Conservation (phyloP, 2,329 filamentous ascomycete species). For the Colletotrichum chrysophilum region DNA sequence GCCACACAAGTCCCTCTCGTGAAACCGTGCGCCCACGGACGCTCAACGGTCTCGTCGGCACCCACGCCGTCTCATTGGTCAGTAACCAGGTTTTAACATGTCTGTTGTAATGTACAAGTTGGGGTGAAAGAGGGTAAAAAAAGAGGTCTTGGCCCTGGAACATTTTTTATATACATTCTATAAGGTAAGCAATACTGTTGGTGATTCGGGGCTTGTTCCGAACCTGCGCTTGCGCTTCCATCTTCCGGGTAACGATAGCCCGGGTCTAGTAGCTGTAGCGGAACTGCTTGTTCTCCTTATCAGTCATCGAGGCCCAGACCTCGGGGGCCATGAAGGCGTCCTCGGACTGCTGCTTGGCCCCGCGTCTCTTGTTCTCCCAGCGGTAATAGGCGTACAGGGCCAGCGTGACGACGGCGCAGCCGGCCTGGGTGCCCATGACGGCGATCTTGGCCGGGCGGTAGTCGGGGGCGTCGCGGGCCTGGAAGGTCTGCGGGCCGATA, state of each 20-base stretch:
- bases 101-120: neutral
- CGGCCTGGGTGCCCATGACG: constrained; percentile 56
- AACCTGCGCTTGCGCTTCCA: neutral
- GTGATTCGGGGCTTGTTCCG: neutral
- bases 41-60: neutral
- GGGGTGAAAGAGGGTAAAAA: neutral
- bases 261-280: constrained; percentile 51
- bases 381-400: constrained; percentile 54
- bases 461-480: constrained; percentile 53
- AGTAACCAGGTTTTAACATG: neutral
- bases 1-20: neutral
- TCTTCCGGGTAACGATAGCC: neutral
- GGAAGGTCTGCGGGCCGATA: constrained; percentile 63
- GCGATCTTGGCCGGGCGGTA: constrained; percentile 60
- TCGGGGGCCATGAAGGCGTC: constrained; percentile 45
- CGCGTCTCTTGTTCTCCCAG: constrained; percentile 49
- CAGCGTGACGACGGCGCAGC: constrained; percentile 45
- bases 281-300: constrained; percentile 62
- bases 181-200: neutral
- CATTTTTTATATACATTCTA: neutral
- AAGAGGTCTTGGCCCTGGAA: neutral
- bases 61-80: neutral
- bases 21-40: neutral
- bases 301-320: constrained; percentile 56
- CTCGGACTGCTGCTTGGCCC: constrained; percentile 35